These are phyloP conservation scores for Agaricales sp. DNA, from an alignment of 1,284 basidiomycete genomes.

Conservation along the genomic window DNA sequence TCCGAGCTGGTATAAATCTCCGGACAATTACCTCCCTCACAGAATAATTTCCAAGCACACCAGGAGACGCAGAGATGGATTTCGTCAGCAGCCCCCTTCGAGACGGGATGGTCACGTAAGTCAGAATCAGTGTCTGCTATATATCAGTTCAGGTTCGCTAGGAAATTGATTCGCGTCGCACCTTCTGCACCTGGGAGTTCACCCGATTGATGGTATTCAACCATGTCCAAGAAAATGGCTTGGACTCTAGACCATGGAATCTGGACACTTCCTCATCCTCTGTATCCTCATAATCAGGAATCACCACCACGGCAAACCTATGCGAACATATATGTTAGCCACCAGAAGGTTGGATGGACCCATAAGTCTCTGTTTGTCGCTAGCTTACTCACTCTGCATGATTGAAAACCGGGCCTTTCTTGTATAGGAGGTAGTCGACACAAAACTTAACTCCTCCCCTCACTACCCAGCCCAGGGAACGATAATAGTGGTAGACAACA, in stretches of 20 bases:
- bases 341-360: constrained; percentile 6
- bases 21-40: constrained; percentile 82
- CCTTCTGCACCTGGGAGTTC: constrained; percentile 96
- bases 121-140: constrained; percentile 74
- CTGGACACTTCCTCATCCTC: constrained; percentile 56
- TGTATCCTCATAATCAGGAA: constrained; percentile 83
- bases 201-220: constrained; percentile 95
- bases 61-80: constrained; percentile 53
- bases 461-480: constrained; percentile 97
- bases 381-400: constrained; percentile 80
- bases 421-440: constrained; percentile 91
- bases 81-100: constrained; percentile 43
- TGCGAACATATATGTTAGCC: constrained; percentile 1
- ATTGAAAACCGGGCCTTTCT: constrained; percentile 87
- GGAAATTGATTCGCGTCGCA: constrained; percentile 17
- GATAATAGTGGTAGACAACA: constrained; percentile 89
- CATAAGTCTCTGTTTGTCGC: background rate
- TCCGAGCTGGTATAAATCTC: constrained; percentile 84
- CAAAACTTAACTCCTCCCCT: constrained; percentile 97
- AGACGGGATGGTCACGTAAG: constrained; percentile 85
- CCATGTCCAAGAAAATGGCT: constrained; percentile 90
- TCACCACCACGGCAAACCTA: constrained; percentile 84
- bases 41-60: constrained; percentile 61
- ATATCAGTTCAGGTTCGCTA: background rate
- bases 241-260: constrained; percentile 42